These are phyloP conservation scores for Oryza glaberrima DNA, from an alignment of 176 grass and related monocot genomes.

Conservation along the genomic window DNA sequence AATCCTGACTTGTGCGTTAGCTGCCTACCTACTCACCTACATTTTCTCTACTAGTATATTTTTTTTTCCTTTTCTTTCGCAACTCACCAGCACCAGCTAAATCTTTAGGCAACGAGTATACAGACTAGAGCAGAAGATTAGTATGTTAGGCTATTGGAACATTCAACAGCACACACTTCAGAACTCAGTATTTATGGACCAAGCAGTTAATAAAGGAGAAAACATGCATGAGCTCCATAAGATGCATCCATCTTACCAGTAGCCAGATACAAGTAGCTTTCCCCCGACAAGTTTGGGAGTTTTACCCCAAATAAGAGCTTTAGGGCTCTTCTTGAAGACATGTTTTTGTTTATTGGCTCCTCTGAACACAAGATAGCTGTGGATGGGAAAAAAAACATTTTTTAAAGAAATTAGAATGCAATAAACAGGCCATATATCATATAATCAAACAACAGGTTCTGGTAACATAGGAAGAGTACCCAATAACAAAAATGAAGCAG, in stretches of 20 bases:
- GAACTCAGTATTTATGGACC: not conserved
- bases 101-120: not conserved
- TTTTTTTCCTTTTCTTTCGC: not conserved
- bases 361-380: constrained; percentile 86
- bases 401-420: constrained; percentile 18
- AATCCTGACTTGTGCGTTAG: not conserved
- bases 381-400: constrained; percentile 20
- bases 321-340: constrained; percentile 93
- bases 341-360: constrained; percentile 98
- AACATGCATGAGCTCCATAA: not conserved
- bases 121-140: not conserved
- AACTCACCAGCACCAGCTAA: constrained; percentile 10
- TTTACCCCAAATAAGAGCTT: constrained; percentile 90
- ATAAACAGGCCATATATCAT: constrained; percentile 9
- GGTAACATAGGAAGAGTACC: constrained; percentile 56
- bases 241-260: constrained; percentile 65
- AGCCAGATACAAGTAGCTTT: constrained; percentile 88
- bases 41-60: not conserved
- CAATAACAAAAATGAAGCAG: constrained; percentile 76
- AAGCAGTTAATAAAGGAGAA: constrained; percentile 7
- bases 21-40: not conserved
- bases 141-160: not conserved
- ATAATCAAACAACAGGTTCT: constrained; percentile 15
- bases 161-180: not conserved
- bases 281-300: constrained; percentile 83